Percentiles rank a stretch among this genome's conserved stretches.
phyloP scores from a whole-genome alignment of 176 grass and related monocot species.

The Avena atlantica region DNA sequence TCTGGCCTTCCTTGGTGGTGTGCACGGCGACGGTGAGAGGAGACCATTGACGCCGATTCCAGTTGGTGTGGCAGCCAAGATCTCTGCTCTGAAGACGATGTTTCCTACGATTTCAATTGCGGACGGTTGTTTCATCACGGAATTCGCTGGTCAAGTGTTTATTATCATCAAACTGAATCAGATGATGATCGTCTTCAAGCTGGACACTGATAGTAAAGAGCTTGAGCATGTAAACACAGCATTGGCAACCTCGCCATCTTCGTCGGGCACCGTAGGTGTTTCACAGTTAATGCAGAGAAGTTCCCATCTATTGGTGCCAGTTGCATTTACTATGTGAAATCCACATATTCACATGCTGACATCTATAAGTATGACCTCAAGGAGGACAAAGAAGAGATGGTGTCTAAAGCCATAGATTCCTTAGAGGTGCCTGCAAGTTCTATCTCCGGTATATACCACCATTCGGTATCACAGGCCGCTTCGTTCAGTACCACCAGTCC shows the following conservation, averaged over 20 bases:
- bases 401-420: background rate
- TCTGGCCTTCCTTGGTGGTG: background rate
- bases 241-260: constrained; percentile 8
- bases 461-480: background rate
- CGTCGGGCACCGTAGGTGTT: background rate
- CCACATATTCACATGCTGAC: fast-evolving
- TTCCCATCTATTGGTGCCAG: background rate
- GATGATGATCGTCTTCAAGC: background rate
- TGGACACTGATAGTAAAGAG: background rate
- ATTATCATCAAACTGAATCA: background rate
- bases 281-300: background rate
- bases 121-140: background rate
- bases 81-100: too few relatives aligned
- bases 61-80: background rate
- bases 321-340: background rate
- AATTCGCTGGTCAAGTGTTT: background rate
- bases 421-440: background rate
- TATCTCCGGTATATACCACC: background rate
- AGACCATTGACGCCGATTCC: background rate
- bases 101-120: background rate
- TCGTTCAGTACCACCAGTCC: background rate
- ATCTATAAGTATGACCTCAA: background rate
- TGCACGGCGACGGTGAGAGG: background rate
- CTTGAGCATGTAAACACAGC: background rate
- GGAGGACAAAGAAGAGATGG: background rate